Percentiles rank a stretch among this genome's conserved stretches.
Evolutionary conservation across 2,329 filamentous ascomycete species (phyloP).

Genomic region (Fusarium drepaniforme): DNA sequence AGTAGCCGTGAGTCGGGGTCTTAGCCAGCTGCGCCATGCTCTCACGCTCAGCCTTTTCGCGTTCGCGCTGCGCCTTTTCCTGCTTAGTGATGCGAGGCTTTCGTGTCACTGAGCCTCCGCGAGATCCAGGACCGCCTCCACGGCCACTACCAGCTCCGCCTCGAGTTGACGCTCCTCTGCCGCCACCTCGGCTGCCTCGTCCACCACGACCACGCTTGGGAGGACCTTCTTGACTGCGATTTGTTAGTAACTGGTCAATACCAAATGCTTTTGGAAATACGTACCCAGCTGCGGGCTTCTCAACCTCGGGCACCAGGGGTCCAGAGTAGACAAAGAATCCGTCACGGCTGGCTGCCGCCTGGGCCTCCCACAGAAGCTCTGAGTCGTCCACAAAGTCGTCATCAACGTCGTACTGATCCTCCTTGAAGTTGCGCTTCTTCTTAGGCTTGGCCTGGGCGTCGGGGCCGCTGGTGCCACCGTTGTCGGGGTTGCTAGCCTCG

Average conservation of each 20-base stretch:
- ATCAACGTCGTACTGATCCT: conserved; percentile 86
- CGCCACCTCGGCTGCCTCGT: conserved; percentile 62
- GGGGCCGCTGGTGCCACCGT: conserved; percentile 72
- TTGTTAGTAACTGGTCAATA: conserved; percentile 49
- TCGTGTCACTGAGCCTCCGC: conserved; percentile 79
- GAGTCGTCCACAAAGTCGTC: conserved; percentile 94
- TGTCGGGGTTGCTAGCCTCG: conserved; percentile 90
- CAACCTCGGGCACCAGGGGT: conserved; percentile 86
- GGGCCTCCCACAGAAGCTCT: conserved; percentile 94
- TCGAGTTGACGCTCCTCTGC: conserved; percentile 74
- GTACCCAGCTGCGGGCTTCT: conserved; percentile 74
- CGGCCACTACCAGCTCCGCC: conserved; percentile 58
- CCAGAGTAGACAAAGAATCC: conserved; percentile 99
- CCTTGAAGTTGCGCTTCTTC: conserved; percentile 84
- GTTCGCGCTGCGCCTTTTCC: conserved; percentile 83
- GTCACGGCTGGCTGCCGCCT: conserved; percentile 92
- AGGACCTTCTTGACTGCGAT: conserved; percentile 75
- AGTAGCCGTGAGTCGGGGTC: conserved; percentile 53
- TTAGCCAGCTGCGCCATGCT: conserved; percentile 55
- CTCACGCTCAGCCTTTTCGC: conserved; percentile 84
- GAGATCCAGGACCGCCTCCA: conserved; percentile 73
- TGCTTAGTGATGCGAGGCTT: conserved; percentile 91
- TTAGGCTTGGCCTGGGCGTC: conserved; percentile 75
- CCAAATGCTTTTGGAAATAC: conserved; percentile 42
- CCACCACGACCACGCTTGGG: conserved; percentile 75